Evolutionary conservation across 495 filamentous ascomycete species (phyloP).

Genomic region (Xylaria bambusicola): DNA sequence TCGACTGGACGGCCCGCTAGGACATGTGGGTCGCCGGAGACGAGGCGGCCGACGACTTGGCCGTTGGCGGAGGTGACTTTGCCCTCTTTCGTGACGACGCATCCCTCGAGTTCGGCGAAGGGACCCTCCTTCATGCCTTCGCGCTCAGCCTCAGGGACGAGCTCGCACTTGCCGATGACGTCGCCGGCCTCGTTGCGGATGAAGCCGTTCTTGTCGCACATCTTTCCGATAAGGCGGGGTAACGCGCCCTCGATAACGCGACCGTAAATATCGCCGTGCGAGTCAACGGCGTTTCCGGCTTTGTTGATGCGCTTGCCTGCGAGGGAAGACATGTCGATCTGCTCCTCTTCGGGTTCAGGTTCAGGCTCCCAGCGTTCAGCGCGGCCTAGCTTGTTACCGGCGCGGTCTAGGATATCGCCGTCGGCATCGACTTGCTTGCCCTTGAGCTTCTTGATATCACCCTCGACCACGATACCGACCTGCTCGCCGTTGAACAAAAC

Average conservation of each 20-base stretch:
- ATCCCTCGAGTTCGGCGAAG: constrained; percentile 75
- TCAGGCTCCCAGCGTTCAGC: constrained; percentile 66
- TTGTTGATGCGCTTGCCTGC: constrained; percentile 88
- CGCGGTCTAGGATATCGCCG: constrained; percentile 79
- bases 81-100: constrained; percentile 74
- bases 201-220: constrained; percentile 79
- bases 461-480: constrained; percentile 74
- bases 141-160: constrained; percentile 72
- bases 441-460: constrained; percentile 70
- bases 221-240: constrained; percentile 70
- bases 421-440: constrained; percentile 81
- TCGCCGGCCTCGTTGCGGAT: constrained; percentile 81
- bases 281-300: constrained; percentile 78
- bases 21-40: constrained; percentile 69
- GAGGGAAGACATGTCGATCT: constrained; percentile 65
- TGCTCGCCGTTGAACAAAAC: constrained; percentile 69
- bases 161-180: constrained; percentile 74
- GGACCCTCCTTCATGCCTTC: constrained; percentile 70
- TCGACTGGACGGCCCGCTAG: constrained; percentile 77
- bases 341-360: constrained; percentile 53
- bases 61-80: constrained; percentile 63
- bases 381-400: constrained; percentile 76
- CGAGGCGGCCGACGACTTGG: constrained; percentile 71
- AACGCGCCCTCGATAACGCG: constrained; percentile 73
- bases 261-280: constrained; percentile 70